Percentiles rank a stretch among this genome's conserved stretches.
phyloP scores from a whole-genome alignment of 805 yeast genomes.

The Sugiyamaella mastotermitis region DNA sequence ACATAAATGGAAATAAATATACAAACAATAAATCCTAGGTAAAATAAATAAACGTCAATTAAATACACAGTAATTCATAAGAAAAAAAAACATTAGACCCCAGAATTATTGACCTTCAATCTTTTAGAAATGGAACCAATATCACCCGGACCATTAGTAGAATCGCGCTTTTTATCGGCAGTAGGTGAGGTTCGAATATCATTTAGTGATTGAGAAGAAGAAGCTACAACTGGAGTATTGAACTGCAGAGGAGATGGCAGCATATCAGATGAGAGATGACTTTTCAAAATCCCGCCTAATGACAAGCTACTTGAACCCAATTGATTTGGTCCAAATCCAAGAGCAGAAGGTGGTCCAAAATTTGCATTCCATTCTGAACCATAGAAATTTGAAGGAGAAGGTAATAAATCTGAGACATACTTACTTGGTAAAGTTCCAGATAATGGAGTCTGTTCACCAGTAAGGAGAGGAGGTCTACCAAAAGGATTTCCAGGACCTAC shows the following conservation, averaged over 20 bases:
- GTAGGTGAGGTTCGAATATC: constrained; percentile 11
- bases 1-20: no score
- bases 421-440: constrained; percentile 65
- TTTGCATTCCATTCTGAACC: constrained; percentile 53
- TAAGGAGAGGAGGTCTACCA: constrained; percentile 23
- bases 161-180: constrained; percentile 6
- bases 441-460: constrained; percentile 64
- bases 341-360: constrained; percentile 27
- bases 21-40: no score
- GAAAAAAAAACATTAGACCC: not conserved
- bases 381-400: constrained; percentile 75
- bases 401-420: constrained; percentile 66
- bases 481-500: constrained; percentile 33
- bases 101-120: constrained; percentile 2
- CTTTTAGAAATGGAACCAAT: constrained; percentile 4
- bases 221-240: constrained; percentile 22
- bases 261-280: constrained; percentile 18
- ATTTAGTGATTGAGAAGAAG: constrained; percentile 16
- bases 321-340: constrained; percentile 9
- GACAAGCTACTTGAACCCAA: constrained; percentile 3
- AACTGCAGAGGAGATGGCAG: constrained; percentile 27
- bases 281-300: constrained; percentile 6
- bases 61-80: no score
- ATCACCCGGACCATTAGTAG: not conserved
- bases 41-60: no score